phyloP scores from a whole-genome alignment of 1,284 basidiomycete species.

The Microbotryomycetes sp. region DNA sequence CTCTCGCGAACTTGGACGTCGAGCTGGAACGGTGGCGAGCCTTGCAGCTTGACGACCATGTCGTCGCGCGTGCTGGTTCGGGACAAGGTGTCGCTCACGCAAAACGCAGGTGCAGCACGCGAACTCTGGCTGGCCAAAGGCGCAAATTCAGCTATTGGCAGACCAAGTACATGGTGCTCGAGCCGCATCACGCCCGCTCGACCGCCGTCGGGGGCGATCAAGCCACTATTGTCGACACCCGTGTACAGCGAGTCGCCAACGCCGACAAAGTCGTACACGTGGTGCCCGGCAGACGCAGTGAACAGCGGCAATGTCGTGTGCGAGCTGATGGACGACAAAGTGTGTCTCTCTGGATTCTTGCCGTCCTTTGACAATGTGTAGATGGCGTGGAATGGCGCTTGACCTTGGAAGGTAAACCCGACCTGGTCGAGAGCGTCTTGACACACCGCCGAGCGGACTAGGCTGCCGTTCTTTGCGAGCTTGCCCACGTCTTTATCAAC shows the following conservation, averaged over 20 bases:
- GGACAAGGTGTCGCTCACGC: conserved; percentile 62
- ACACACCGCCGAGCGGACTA: conserved; percentile 68
- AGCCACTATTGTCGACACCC: conserved; percentile 45
- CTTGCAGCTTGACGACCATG: conserved; percentile 57
- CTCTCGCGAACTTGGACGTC: conserved; percentile 66
- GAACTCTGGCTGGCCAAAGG: conserved; percentile 44
- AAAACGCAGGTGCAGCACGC: conserved; percentile 49
- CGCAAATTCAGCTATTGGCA: conserved; percentile 69
- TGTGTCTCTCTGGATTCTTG: conserved; percentile 7
- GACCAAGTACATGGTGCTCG: conserved; percentile 70
- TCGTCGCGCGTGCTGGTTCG: conserved; percentile 44
- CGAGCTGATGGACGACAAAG: conserved; percentile 28
- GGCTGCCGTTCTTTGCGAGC: conserved; percentile 55
- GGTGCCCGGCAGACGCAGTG: conserved; percentile 67
- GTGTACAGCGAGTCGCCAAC: conserved; percentile 81
- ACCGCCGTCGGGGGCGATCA: conserved; percentile 43
- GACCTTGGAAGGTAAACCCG: conserved; percentile 68
- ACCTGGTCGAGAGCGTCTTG: conserved; percentile 70
- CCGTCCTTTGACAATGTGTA: conserved; percentile 30
- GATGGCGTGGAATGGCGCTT: conserved; percentile 29
- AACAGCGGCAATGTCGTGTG: conserved; percentile 48
- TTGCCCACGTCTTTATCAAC: conserved; percentile 42
- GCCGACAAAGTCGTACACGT: conserved; percentile 81
- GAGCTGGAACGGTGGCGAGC: conserved; percentile 80
- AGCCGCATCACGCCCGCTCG: conserved; percentile 45